Evolutionary conservation across 2,329 filamentous ascomycete genomes (phyloP).

Genomic region (Trichothecium sympodiale): DNA sequence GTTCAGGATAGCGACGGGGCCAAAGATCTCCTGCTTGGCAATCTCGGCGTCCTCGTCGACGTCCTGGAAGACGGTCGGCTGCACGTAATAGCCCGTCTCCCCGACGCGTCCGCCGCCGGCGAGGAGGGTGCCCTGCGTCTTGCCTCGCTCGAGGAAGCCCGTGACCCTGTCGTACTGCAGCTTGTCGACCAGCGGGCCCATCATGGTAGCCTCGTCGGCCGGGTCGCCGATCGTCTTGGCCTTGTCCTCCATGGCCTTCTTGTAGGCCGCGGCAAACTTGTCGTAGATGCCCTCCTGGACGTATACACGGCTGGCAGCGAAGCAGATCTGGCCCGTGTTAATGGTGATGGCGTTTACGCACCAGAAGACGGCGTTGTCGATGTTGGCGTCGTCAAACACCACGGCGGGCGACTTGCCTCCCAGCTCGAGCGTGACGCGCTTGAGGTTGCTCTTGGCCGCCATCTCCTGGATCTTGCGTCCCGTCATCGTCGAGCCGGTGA

Average conservation of each 20-base stretch:
- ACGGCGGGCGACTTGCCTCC: slow-evolving; percentile 54
- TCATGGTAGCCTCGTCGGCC: slow-evolving; percentile 34
- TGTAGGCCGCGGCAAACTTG: slow-evolving; percentile 46
- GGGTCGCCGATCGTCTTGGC: slow-evolving; percentile 50
- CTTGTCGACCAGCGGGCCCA: slow-evolving; percentile 45
- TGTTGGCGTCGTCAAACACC: slow-evolving; percentile 52
- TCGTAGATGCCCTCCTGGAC: slow-evolving; percentile 49
- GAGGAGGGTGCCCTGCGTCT: slow-evolving; percentile 23
- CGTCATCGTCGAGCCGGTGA: slow-evolving; percentile 59
- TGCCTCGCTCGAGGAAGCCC: slow-evolving; percentile 31
- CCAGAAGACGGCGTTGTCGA: slow-evolving; percentile 44
- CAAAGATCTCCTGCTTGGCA: slow-evolving; percentile 44
- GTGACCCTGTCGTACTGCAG: slow-evolving; percentile 33
- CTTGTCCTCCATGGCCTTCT: slow-evolving; percentile 45
- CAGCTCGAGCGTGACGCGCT: slow-evolving; percentile 52
- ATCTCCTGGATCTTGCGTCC: slow-evolving; percentile 53
- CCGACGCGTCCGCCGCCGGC: slow-evolving; percentile 26
- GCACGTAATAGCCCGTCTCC: slow-evolving; percentile 29
- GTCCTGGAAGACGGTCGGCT: slow-evolving; percentile 34
- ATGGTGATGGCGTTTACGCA: slow-evolving; percentile 42
- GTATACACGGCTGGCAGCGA: slow-evolving; percentile 62
- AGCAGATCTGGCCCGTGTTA: slow-evolving; percentile 66
- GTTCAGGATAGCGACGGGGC: slow-evolving; percentile 42
- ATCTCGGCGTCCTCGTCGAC: slow-evolving; percentile 31
- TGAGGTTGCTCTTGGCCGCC: slow-evolving; percentile 51